Percentiles rank a stretch among this genome's conserved stretches.
phyloP scores from a whole-genome alignment of 139 green algal species.

The Coelastrella sp. region DNA sequence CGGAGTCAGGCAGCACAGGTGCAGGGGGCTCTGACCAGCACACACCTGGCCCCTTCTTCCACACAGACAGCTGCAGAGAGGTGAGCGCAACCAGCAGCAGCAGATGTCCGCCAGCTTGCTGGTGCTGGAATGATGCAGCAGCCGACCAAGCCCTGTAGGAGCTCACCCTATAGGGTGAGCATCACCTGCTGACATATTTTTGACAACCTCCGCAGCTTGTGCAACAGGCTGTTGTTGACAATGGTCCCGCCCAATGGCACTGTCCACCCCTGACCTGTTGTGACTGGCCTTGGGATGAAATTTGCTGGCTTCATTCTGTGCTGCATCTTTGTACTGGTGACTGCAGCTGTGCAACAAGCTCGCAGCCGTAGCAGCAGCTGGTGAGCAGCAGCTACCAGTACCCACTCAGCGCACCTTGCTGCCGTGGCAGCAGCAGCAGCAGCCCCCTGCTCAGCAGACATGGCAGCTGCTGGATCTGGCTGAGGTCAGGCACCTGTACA shows the following conservation, averaged over 20 bases:
- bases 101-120: no score
- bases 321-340: no score
- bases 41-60: not conserved
- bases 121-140: no score
- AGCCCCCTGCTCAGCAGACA: not conserved
- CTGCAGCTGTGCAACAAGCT: not conserved
- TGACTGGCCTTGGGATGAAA: not conserved
- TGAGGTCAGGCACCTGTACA: conserved; percentile 29
- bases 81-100: not conserved
- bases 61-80: conserved; percentile 19
- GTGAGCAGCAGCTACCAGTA: not conserved
- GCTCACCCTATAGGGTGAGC: no score
- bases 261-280: no score
- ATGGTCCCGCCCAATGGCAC: no score
- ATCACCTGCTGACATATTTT: no score
- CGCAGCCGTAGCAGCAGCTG: conserved; percentile 13
- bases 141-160: no score
- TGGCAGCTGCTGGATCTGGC: conserved; percentile 42
- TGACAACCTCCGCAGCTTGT: no score
- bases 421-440: not conserved
- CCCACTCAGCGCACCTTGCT: no score
- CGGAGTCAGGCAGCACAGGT: not conserved
- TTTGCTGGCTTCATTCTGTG: no score
- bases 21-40: not conserved
- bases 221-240: no score